Conservation (phyloP, 768 basidiomycete genomes). For the Boletus subparvulus region DNA sequence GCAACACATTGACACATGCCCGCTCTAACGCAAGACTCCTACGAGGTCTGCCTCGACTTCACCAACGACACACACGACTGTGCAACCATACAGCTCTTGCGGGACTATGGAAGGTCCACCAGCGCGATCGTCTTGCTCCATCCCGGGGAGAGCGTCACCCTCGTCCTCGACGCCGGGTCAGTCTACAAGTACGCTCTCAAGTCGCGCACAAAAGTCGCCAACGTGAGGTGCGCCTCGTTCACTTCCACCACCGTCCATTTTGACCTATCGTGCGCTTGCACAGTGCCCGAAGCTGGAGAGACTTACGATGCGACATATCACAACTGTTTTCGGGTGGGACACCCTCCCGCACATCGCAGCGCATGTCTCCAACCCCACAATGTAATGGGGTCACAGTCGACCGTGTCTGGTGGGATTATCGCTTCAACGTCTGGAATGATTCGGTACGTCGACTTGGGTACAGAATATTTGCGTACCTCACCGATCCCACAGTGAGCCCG, state of each 20-base stretch:
- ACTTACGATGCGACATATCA: slow-evolving; percentile 59
- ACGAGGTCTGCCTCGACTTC: slow-evolving; percentile 68
- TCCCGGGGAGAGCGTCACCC: slow-evolving; percentile 61
- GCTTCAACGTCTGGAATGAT: slow-evolving; percentile 62
- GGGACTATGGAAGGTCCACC: slow-evolving; percentile 59
- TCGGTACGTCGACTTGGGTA: slow-evolving; percentile 28
- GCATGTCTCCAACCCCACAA: slow-evolving; percentile 36
- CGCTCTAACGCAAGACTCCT: slow-evolving; percentile 48
- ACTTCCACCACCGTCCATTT: not conserved
- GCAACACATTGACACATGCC: slow-evolving; percentile 45
- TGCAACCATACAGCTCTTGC: slow-evolving; percentile 61
- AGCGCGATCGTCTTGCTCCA: slow-evolving; percentile 56
- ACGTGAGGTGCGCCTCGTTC: slow-evolving; percentile 56
- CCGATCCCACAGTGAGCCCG: slow-evolving; percentile 20
- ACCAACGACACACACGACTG: slow-evolving; percentile 67
- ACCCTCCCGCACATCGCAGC: slow-evolving; percentile 32
- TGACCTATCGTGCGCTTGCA: not conserved
- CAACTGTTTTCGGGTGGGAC: slow-evolving; percentile 50
- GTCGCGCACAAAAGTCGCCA: slow-evolving; percentile 60
- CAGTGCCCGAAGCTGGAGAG: slow-evolving; percentile 68
- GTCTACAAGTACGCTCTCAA: slow-evolving; percentile 71
- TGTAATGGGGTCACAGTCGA: slow-evolving; percentile 61
- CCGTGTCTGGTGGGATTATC: slow-evolving; percentile 65
- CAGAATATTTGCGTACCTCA: not conserved
- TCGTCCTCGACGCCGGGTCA: slow-evolving; percentile 67